phyloP scores from a whole-genome alignment of 108 stramenopile genomes.

The Cyclostephanos invisitatus region DNA sequence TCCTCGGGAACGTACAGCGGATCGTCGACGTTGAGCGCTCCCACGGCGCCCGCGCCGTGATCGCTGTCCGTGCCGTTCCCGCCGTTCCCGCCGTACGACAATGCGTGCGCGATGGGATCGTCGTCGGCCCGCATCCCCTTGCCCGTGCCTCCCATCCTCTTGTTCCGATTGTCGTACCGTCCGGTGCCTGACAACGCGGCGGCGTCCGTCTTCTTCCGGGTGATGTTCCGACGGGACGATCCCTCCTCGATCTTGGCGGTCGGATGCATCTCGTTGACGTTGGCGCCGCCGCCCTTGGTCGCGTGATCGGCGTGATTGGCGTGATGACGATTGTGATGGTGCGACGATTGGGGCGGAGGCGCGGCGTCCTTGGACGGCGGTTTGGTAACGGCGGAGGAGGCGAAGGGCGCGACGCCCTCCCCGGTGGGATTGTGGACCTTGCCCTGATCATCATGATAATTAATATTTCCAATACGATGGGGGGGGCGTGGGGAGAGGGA shows the following conservation, averaged over 20 bases:
- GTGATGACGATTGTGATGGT: slow-evolving; percentile 16
- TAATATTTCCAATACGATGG: too few relatives aligned
- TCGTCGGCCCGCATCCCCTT: slow-evolving; percentile 72
- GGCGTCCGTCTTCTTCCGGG: slow-evolving; percentile 76
- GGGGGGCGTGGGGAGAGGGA: too few relatives aligned
- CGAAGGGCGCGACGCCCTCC: not conserved
- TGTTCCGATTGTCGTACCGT: slow-evolving; percentile 67
- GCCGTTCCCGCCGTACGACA: slow-evolving; percentile 1
- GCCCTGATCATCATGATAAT: too few relatives aligned
- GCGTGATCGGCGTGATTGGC: slow-evolving; percentile 21
- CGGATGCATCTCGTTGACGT: slow-evolving; percentile 52
- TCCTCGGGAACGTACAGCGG: slow-evolving; percentile 76
- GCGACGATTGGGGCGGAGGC: not conserved
- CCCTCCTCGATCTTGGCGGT: slow-evolving; percentile 77
- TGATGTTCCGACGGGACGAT: slow-evolving; percentile 77
- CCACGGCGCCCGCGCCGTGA: slow-evolving; percentile 9
- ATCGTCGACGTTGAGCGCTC: slow-evolving; percentile 73
- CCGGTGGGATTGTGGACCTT: not conserved
- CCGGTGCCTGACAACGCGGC: slow-evolving; percentile 42
- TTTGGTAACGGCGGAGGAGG: not conserved
- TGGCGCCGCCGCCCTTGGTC: not conserved
- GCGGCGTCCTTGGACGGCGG: not conserved
- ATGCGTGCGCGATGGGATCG: not conserved
- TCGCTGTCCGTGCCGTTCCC: not conserved
- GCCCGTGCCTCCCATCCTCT: slow-evolving; percentile 83